These are phyloP conservation scores for Fomitopsis pulvina DNA, from an alignment of 768 basidiomycete species.

Conservation along the genomic window DNA sequence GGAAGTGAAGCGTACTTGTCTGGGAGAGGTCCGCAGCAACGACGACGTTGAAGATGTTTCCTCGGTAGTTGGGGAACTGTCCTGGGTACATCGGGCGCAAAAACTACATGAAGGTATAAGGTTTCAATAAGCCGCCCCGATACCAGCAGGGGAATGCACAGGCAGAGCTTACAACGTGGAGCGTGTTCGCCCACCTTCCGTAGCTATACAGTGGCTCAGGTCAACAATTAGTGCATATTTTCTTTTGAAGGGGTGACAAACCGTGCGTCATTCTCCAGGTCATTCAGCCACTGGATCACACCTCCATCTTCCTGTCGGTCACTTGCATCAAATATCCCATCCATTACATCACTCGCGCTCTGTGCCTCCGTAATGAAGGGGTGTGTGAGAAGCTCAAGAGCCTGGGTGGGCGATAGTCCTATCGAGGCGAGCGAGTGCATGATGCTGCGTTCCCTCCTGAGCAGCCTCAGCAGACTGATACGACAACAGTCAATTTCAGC, in stretches of 20 bases:
- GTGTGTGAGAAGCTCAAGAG: constrained; percentile 70
- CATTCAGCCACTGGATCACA: constrained; percentile 84
- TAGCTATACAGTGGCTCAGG: constrained; percentile 10
- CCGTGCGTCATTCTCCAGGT: constrained; percentile 77
- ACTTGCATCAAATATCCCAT: constrained; percentile 86
- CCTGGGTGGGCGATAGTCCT: constrained; percentile 57
- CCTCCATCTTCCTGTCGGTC: constrained; percentile 76
- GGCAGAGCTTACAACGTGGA: constrained; percentile 8
- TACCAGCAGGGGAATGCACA: background rate
- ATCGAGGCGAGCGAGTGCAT: constrained; percentile 53
- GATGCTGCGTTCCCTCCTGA: constrained; percentile 65
- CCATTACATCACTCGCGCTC: constrained; percentile 41
- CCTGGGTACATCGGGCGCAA: constrained; percentile 78
- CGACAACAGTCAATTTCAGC: background rate
- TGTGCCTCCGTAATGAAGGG: constrained; percentile 46
- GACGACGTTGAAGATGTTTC: constrained; percentile 82
- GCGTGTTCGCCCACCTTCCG: constrained; percentile 14
- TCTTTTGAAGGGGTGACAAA: constrained; percentile 37
- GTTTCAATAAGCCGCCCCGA: constrained; percentile 8
- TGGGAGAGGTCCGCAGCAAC: constrained; percentile 77
- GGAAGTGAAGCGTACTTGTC: constrained; percentile 48
- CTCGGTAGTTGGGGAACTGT: constrained; percentile 62
- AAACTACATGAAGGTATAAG: constrained; percentile 44
- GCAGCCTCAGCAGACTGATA: constrained; percentile 52
- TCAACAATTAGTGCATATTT: constrained; percentile 1